A percentile compares a stretch with the other conserved stretches of the same genome.
Evolutionary conservation across 805 yeast genomes (phyloP).

Genomic region (Maudiozyma saulgeensis): DNA sequence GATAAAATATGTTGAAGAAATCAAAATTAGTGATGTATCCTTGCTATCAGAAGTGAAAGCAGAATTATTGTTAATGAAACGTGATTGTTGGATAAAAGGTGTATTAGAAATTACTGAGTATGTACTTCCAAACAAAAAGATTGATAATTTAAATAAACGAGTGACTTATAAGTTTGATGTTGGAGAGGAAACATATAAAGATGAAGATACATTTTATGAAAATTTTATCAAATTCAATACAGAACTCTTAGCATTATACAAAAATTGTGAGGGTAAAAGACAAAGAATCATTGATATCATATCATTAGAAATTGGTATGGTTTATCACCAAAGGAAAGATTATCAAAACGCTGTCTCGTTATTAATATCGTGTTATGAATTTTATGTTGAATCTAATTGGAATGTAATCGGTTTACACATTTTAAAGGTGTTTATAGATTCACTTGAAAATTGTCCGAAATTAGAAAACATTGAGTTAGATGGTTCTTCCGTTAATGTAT

Average conservation of each 20-base stretch:
- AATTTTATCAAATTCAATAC: conserved; percentile 47
- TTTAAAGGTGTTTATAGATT: conserved; percentile 56
- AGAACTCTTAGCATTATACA: conserved; percentile 14
- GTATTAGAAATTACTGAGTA: conserved; percentile 12
- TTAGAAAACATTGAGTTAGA: conserved; percentile 16
- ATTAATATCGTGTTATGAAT: conserved; percentile 57
- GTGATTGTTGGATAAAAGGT: conserved; percentile 33
- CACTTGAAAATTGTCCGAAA: conserved; percentile 36
- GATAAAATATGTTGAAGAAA: conserved; percentile 6
- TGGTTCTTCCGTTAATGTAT: conserved; percentile 18
- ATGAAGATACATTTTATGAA: conserved; percentile 19
- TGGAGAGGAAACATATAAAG: conserved; percentile 9
- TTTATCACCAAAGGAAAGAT: conserved; percentile 49
- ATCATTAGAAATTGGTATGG: conserved; percentile 67
- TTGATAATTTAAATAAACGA: background rate
- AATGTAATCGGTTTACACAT: conserved; percentile 55
- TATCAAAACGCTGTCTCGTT: conserved; percentile 54
- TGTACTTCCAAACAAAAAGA: conserved; percentile 9
- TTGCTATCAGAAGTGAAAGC: conserved; percentile 28
- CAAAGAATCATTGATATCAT: conserved; percentile 62
- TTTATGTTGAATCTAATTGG: conserved; percentile 69
- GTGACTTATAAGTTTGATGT: conserved; percentile 8
- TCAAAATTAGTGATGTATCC: conserved; percentile 2
- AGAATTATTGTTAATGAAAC: conserved; percentile 31
- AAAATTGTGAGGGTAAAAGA: conserved; percentile 27